Evolutionary conservation across 176 grass and related monocot genomes (phyloP).

Genomic region (Chloris gayana): DNA sequence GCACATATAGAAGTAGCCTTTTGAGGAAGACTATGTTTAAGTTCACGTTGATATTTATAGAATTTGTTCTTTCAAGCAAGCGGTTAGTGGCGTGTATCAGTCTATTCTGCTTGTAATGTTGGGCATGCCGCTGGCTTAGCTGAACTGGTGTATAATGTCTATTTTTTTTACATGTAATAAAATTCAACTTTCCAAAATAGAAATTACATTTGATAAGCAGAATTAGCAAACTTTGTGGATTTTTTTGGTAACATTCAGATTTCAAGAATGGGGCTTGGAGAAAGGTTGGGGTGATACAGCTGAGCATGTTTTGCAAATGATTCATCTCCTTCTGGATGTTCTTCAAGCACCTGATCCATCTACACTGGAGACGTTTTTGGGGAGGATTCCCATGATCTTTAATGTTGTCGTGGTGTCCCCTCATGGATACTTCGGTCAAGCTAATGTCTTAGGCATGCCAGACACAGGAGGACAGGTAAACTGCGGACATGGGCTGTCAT

Average conservation of each 20-base stretch:
- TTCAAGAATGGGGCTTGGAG: constrained; percentile 99
- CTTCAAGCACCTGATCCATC: constrained; percentile 95
- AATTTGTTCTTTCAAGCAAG: background rate
- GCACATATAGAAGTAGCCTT: background rate
- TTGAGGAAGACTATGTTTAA: background rate
- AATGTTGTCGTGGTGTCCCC: constrained; percentile 93
- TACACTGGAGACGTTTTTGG: constrained; percentile 87
- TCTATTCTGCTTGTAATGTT: background rate
- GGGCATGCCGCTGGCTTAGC: background rate
- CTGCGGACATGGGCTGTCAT: background rate
- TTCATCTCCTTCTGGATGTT: constrained; percentile 91
- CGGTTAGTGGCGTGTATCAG: background rate
- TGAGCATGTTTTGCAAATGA: constrained; percentile 84
- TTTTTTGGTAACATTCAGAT: constrained; percentile 54
- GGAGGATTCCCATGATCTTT: constrained; percentile 97
- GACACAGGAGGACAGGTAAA: constrained; percentile 98
- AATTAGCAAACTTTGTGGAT: background rate
- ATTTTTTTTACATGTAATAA: background rate
- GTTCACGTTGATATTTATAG: background rate
- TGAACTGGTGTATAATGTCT: background rate
- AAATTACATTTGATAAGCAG: constrained; percentile 1
- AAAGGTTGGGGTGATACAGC: constrained; percentile 98
- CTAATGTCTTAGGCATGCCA: constrained; percentile 95
- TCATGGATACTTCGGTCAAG: constrained; percentile 98
- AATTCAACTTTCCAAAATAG: background rate